Evolutionary conservation across 306 rosid genomes (phyloP).

Genomic region (Quercus robur): DNA sequence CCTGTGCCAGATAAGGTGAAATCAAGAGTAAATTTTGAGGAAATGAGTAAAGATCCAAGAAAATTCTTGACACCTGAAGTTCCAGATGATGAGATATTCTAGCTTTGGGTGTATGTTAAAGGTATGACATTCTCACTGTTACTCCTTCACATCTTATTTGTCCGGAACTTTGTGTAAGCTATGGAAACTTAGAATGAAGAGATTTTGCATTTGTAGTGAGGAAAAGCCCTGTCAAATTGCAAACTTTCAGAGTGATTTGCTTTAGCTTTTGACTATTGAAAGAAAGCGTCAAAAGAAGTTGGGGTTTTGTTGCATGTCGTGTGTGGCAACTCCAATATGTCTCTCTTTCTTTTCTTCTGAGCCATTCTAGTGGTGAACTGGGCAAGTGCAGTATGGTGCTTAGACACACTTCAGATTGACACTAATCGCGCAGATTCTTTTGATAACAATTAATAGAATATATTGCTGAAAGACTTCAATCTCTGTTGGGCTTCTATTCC

Average conservation of each 20-base stretch:
- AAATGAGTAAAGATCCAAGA: constrained; percentile 58
- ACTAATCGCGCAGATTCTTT: no score
- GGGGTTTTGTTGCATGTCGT: neutral
- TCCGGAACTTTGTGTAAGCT: neutral
- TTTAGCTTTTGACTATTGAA: neutral
- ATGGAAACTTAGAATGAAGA: neutral
- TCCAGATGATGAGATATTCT: constrained; percentile 87
- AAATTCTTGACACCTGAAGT: constrained; percentile 69
- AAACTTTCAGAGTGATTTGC: neutral
- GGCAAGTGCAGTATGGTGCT: no score
- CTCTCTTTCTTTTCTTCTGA: no score
- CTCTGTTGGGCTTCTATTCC: no score
- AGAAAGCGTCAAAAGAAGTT: neutral
- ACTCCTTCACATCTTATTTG: constrained; percentile 16
- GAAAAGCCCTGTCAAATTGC: constrained; percentile 2
- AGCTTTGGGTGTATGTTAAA: constrained; percentile 24
- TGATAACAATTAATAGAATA: no score
- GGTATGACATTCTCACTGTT: constrained; percentile 8
- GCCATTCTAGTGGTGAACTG: no score
- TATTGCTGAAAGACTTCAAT: no score
- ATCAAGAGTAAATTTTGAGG: constrained; percentile 40
- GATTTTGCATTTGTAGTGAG: constrained; percentile 10
- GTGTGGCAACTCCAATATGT: neutral
- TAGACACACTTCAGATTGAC: no score
- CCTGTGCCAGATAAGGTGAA: constrained; percentile 84